These are phyloP conservation scores for Gastrodia elata DNA, from an alignment of 106 monocot genomes.

Conservation along the genomic window DNA sequence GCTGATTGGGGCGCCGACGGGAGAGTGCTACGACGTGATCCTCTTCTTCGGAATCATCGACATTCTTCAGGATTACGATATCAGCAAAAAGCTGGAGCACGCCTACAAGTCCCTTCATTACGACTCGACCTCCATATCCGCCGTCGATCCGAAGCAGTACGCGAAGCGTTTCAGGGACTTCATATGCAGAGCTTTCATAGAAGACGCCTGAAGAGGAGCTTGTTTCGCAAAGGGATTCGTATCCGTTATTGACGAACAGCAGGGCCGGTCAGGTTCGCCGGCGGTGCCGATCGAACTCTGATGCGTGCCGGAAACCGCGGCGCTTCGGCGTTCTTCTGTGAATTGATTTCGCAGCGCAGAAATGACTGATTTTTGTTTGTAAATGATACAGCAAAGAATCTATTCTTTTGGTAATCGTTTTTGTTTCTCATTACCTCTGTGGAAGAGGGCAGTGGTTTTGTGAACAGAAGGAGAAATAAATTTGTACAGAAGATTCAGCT, in stretches of 20 bases:
- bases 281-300: too few relatives aligned
- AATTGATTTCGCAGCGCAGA: neutral
- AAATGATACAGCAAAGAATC: neutral
- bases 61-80: conserved; percentile 96
- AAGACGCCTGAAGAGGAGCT: conserved; percentile 29
- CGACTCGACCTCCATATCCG: conserved; percentile 84
- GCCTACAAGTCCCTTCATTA: conserved; percentile 86
- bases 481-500: neutral
- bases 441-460: neutral
- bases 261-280: neutral
- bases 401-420: conserved; percentile 3
- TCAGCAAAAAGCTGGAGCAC: conserved; percentile 93
- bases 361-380: neutral
- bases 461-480: neutral
- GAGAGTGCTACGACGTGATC: conserved; percentile 51
- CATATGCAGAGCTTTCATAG: conserved; percentile 61
- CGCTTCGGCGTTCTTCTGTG: too few relatives aligned
- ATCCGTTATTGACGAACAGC: neutral
- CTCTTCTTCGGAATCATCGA: conserved; percentile 90
- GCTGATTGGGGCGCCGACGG: conserved; percentile 58
- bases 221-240: neutral
- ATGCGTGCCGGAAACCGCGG: neutral
- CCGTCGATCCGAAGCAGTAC: conserved; percentile 82
- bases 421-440: conserved; percentile 1
- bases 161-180: conserved; percentile 79